These are phyloP conservation scores for Tetrapyrgos nigripes DNA, from an alignment of 1,284 basidiomycete species.

Conservation along the genomic window DNA sequence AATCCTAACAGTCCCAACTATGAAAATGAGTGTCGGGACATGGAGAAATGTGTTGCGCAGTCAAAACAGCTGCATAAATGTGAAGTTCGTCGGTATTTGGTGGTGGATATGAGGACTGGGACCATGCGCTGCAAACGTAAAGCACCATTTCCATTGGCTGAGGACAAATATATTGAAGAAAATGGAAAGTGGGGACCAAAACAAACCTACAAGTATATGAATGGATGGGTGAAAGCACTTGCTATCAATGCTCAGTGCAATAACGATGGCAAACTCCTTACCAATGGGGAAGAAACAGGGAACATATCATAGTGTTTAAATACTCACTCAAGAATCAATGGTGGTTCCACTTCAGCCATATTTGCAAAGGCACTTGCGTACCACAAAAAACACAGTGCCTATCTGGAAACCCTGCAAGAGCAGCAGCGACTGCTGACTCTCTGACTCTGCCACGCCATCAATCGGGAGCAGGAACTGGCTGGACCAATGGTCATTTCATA, in stretches of 20 bases:
- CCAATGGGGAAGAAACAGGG: slow-evolving; percentile 31
- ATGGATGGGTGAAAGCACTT: slow-evolving; percentile 27
- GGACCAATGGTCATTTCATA: slow-evolving; percentile 37
- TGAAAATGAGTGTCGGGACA: background rate
- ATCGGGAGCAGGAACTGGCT: slow-evolving; percentile 37
- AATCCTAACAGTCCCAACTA: background rate
- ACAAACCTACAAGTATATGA: slow-evolving; percentile 26
- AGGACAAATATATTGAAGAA: slow-evolving; percentile 25
- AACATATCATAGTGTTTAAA: slow-evolving; percentile 23
- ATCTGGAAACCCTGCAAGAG: slow-evolving; percentile 21
- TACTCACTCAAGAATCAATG: slow-evolving; percentile 39
- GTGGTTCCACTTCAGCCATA: slow-evolving; percentile 37
- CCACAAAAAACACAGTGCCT: slow-evolving; percentile 25
- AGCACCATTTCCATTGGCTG: slow-evolving; percentile 36
- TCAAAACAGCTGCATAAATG: slow-evolving; percentile 40
- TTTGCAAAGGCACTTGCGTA: slow-evolving; percentile 33
- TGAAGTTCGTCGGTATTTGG: slow-evolving; percentile 25
- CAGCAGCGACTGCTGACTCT: slow-evolving; percentile 29
- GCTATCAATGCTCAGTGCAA: slow-evolving; percentile 24
- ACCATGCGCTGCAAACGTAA: no score
- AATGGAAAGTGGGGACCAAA: no score
- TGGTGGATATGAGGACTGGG: slow-evolving; percentile 1
- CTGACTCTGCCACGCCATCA: slow-evolving; percentile 30
- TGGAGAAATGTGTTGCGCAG: slow-evolving; percentile 22
- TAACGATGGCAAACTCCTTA: slow-evolving; percentile 36